Evolutionary conservation across 2,329 filamentous ascomycete genomes (phyloP).

Genomic region (Daldinia sp.): DNA sequence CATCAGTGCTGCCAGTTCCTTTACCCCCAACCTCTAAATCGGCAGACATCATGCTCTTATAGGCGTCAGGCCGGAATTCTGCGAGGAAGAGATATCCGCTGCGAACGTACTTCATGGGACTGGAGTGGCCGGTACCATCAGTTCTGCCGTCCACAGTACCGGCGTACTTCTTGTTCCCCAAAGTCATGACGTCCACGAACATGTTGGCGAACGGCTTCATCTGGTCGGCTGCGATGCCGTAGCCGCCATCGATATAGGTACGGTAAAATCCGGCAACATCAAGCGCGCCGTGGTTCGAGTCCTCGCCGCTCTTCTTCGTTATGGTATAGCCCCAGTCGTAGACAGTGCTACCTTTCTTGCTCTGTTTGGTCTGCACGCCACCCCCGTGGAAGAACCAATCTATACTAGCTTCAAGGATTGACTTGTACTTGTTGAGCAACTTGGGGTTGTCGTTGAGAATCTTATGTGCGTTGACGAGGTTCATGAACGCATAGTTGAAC

Average conservation of each 20-base stretch:
- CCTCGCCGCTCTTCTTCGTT: conserved; percentile 26
- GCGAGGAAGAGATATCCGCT: conserved; percentile 30
- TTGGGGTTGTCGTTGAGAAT: conserved; percentile 30
- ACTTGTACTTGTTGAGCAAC: conserved; percentile 22
- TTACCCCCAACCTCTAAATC: conserved; percentile 21
- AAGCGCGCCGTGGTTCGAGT: conserved; percentile 34
- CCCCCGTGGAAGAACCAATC: conserved; percentile 34
- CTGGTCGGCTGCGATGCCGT: conserved; percentile 28
- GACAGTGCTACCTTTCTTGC: conserved; percentile 27
- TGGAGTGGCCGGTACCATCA: not conserved
- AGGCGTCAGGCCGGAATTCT: conserved; percentile 32
- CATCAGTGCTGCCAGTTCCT: conserved; percentile 22
- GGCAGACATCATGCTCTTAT: conserved; percentile 28
- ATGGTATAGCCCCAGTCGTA: conserved; percentile 35
- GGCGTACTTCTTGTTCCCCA: conserved; percentile 24
- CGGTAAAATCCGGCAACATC: conserved; percentile 34
- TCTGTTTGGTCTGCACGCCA: conserved; percentile 19
- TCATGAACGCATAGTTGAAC: conserved; percentile 39
- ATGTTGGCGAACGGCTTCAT: conserved; percentile 36
- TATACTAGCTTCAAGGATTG: conserved; percentile 25
- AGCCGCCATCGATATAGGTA: conserved; percentile 29
- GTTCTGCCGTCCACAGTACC: conserved; percentile 22
- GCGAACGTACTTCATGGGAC: conserved; percentile 17
- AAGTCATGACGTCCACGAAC: conserved; percentile 38
- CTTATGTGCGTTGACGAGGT: conserved; percentile 28